Percentiles rank a stretch among this genome's conserved stretches.
phyloP scores from a whole-genome alignment of 2,329 filamentous ascomycete species.

The Hymenoscyphus fructigenus region DNA sequence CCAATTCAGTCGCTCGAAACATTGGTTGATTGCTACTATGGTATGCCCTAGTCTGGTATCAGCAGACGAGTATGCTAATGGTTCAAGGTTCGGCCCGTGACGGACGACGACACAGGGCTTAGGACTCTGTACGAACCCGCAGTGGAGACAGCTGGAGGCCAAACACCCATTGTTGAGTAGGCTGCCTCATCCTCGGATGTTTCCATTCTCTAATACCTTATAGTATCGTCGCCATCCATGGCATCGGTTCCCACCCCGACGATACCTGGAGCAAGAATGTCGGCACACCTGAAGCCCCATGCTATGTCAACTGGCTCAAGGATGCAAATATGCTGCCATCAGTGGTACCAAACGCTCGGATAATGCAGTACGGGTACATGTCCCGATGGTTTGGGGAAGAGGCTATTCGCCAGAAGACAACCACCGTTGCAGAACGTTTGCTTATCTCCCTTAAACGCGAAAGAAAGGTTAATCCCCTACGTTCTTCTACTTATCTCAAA shows the following conservation, averaged over 20 bases:
- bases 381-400: constrained; percentile 27
- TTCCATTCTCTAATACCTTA: neutral
- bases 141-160: neutral
- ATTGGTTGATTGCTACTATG: neutral
- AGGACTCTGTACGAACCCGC: neutral
- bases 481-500: neutral
- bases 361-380: constrained; percentile 34
- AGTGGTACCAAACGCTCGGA: constrained; percentile 29
- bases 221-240: neutral
- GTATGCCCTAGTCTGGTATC: neutral
- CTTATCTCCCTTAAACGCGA: neutral
- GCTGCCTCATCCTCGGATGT: neutral
- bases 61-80: neutral
- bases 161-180: constrained; percentile 1
- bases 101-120: neutral
- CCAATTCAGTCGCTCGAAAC: neutral
- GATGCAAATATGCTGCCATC: constrained; percentile 30
- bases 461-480: neutral
- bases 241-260: neutral
- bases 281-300: neutral
- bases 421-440: neutral
- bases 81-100: neutral
- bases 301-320: constrained; percentile 31
- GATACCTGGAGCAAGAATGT: neutral
- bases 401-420: constrained; percentile 1